A percentile compares a stretch with the other conserved stretches of the same genome.
Evolutionary conservation across 2,329 filamentous ascomycete genomes (phyloP).

Genomic region (Xylaria sp.): DNA sequence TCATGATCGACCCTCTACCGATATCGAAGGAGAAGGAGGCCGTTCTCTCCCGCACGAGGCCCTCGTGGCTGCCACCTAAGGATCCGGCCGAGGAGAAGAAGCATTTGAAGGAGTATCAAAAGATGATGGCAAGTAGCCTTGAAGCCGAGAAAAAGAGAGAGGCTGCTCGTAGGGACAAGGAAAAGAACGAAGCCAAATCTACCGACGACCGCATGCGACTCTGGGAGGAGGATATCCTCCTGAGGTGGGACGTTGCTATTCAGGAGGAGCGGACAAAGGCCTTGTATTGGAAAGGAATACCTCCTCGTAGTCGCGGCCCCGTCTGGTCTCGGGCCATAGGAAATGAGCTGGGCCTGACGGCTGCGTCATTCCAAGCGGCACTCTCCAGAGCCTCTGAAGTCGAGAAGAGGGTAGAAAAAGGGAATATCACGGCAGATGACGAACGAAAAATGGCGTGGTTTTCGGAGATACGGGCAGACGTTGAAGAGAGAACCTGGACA

Average conservation of each 20-base stretch:
- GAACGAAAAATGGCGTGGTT: conserved; percentile 69
- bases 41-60: conserved; percentile 81
- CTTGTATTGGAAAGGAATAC: conserved; percentile 84
- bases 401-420: conserved; percentile 65
- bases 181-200: conserved; percentile 64
- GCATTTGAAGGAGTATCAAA: conserved; percentile 86
- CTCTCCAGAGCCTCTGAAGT: conserved; percentile 73
- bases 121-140: conserved; percentile 76
- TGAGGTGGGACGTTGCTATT: conserved; percentile 79
- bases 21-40: conserved; percentile 89
- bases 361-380: conserved; percentile 76
- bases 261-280: conserved; percentile 76
- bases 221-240: conserved; percentile 82
- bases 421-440: conserved; percentile 65
- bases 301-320: conserved; percentile 73
- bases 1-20: conserved; percentile 86
- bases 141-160: conserved; percentile 71
- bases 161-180: conserved; percentile 62
- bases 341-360: conserved; percentile 76
- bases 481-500: conserved; percentile 71
- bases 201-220: conserved; percentile 67
- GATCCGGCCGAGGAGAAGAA: conserved; percentile 90
- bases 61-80: conserved; percentile 87
- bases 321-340: conserved; percentile 79
- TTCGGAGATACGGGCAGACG: conserved; percentile 71